These are phyloP conservation scores for Tetracentron sinense DNA, from an alignment of 164 flowering plant genomes.

Conservation along the genomic window DNA sequence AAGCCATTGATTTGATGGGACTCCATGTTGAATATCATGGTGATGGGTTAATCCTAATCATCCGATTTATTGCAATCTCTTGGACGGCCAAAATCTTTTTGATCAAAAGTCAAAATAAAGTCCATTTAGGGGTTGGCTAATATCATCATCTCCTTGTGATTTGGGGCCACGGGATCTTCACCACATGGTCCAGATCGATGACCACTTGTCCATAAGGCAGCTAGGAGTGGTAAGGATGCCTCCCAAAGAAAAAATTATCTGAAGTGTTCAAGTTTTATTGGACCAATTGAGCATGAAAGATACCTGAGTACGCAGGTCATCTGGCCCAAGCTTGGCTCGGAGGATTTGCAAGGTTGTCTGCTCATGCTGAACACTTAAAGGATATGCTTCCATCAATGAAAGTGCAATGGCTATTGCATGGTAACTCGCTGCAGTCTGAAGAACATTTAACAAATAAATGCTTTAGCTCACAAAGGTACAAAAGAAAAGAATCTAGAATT, in stretches of 20 bases:
- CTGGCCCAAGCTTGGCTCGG: constrained; percentile 81
- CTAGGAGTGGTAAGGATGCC: background rate
- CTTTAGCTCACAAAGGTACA: background rate
- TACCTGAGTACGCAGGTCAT: constrained; percentile 82
- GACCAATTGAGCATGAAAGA: too few relatives aligned
- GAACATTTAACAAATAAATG: constrained; percentile 16
- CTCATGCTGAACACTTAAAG: constrained; percentile 98
- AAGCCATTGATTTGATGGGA: constrained; percentile 1
- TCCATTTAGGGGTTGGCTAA: background rate
- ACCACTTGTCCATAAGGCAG: background rate
- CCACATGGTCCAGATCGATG: background rate
- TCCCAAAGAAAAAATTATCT: background rate
- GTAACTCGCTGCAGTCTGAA: constrained; percentile 99
- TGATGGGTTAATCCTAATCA: background rate
- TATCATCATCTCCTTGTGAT: background rate
- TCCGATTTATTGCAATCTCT: background rate
- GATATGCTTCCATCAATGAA: constrained; percentile 99
- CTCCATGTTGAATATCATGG: background rate
- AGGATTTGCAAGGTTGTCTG: constrained; percentile 95
- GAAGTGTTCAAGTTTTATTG: background rate
- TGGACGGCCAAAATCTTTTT: background rate
- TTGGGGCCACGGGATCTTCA: background rate
- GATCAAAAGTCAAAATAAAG: background rate
- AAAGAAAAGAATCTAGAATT: background rate
- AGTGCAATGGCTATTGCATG: constrained; percentile 99